Evolutionary conservation across 2,329 filamentous ascomycete species (phyloP).

Genomic region (Phyllosticta ampelicida): DNA sequence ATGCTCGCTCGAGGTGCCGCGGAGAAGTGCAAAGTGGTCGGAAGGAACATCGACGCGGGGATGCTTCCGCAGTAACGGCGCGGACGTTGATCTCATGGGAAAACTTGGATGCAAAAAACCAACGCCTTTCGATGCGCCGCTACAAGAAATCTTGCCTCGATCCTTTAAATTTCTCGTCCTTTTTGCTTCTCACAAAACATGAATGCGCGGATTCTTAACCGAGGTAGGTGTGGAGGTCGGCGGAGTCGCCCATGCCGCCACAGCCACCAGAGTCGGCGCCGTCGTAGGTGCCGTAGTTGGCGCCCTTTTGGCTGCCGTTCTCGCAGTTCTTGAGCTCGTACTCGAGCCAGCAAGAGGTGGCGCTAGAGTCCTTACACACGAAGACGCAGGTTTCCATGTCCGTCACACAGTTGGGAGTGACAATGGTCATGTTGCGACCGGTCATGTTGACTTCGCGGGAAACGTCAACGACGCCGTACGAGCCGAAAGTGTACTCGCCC

Average conservation of each 20-base stretch:
- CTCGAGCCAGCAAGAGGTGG: slow-evolving; percentile 20
- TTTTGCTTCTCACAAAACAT: not conserved
- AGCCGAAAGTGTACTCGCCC: slow-evolving; percentile 34
- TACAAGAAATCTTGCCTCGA: not conserved
- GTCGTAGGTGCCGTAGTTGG: slow-evolving; percentile 9
- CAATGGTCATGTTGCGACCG: slow-evolving; percentile 30
- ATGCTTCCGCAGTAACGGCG: not conserved
- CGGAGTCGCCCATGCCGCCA: slow-evolving; percentile 6
- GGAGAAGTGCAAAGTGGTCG: not conserved
- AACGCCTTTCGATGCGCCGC: not conserved
- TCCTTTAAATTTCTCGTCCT: not conserved
- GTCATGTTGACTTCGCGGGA: slow-evolving; percentile 36
- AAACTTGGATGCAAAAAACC: not conserved
- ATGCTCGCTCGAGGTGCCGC: not conserved
- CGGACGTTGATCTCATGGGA: not conserved
- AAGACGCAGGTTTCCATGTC: slow-evolving; percentile 36
- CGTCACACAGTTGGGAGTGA: slow-evolving; percentile 30
- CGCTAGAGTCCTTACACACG: slow-evolving; percentile 25
- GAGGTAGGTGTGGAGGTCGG: slow-evolving; percentile 9
- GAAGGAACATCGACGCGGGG: not conserved
- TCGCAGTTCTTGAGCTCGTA: slow-evolving; percentile 14
- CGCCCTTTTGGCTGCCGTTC: slow-evolving; percentile 10
- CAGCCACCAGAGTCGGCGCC: slow-evolving; percentile 13
- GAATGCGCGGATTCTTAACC: not conserved
- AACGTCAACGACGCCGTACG: slow-evolving; percentile 32